Percentiles rank a stretch among this genome's conserved stretches.
phyloP scores from a whole-genome alignment of 108 stramenopile species.

The Skeletonema potamos region DNA sequence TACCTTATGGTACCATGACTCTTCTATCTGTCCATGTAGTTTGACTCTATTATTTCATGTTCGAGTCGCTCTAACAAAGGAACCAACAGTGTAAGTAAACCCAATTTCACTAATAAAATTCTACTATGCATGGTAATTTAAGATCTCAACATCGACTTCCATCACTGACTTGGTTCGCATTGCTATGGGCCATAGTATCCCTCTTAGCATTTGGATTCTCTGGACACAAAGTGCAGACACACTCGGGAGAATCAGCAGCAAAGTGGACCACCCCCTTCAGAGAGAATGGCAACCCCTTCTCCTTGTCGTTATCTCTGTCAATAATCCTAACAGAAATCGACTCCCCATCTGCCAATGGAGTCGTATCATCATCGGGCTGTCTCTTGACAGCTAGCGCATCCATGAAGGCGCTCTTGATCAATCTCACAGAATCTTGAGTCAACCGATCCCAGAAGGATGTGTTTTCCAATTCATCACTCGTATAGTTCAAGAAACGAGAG shows the following conservation, averaged over 20 bases:
- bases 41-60: no score
- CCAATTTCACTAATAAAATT: no score
- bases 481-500: constrained; percentile 50
- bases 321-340: constrained; percentile 60
- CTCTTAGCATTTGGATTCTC: not conserved
- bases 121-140: not conserved
- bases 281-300: constrained; percentile 42
- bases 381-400: constrained; percentile 79
- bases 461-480: constrained; percentile 58
- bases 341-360: constrained; percentile 68
- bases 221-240: constrained; percentile 83
- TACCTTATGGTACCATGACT: no score
- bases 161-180: not conserved
- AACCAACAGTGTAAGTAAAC: no score
- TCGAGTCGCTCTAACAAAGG: no score
- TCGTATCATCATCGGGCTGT: constrained; percentile 55
- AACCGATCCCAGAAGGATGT: constrained; percentile 79
- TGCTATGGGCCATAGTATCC: not conserved
- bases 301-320: constrained; percentile 46
- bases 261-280: constrained; percentile 86
- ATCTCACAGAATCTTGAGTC: constrained; percentile 65
- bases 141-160: not conserved
- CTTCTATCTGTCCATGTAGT: no score
- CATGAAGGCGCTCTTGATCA: constrained; percentile 87
- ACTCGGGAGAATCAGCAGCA: constrained; percentile 76